Evolutionary conservation across 2,329 filamentous ascomycete species (phyloP).

Genomic region (Cladophialophora bantiana): DNA sequence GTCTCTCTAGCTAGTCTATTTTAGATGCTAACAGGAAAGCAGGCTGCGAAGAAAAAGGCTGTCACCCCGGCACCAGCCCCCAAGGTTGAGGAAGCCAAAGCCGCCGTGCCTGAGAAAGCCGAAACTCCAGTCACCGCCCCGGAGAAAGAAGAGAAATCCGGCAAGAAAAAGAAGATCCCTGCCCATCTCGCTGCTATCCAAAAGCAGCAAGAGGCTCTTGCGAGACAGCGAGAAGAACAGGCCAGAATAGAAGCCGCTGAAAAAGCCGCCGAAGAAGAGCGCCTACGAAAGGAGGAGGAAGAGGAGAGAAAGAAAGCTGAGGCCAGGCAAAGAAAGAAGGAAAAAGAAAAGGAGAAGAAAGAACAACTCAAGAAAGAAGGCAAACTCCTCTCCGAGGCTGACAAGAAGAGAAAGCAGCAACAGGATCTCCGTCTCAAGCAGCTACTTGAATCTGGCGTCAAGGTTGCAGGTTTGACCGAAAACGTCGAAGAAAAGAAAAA

Average conservation of each 20-base stretch:
- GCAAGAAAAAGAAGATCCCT: constrained; percentile 90
- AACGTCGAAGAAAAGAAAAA: constrained; percentile 76
- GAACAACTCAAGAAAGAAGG: constrained; percentile 58
- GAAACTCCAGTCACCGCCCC: constrained; percentile 53
- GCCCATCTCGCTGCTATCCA: constrained; percentile 58
- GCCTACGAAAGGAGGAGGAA: constrained; percentile 49
- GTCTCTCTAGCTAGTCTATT: constrained; percentile 13
- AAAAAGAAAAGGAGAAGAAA: constrained; percentile 59
- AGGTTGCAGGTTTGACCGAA: constrained; percentile 54
- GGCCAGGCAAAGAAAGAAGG: constrained; percentile 55
- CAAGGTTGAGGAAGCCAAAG: constrained; percentile 65
- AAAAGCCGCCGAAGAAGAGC: constrained; percentile 50
- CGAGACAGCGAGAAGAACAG: constrained; percentile 55
- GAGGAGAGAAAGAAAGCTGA: constrained; percentile 57
- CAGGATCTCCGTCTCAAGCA: constrained; percentile 59
- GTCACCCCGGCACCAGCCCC: constrained; percentile 56
- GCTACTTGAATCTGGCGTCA: constrained; percentile 56
- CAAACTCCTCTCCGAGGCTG: constrained; percentile 58
- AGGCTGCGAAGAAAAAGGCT: constrained; percentile 86
- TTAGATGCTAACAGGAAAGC: constrained; percentile 25
- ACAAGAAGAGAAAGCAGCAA: constrained; percentile 55
- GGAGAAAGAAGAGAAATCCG: constrained; percentile 85
- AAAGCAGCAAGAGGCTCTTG: constrained; percentile 56
- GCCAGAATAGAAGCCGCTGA: constrained; percentile 51
- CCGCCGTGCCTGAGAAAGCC: constrained; percentile 57